Percentiles rank a stretch among this genome's conserved stretches.
These are phyloP conservation scores for Boletus rex-veris DNA, from an alignment of 768 basidiomycete species.

Conservation along the genomic window DNA sequence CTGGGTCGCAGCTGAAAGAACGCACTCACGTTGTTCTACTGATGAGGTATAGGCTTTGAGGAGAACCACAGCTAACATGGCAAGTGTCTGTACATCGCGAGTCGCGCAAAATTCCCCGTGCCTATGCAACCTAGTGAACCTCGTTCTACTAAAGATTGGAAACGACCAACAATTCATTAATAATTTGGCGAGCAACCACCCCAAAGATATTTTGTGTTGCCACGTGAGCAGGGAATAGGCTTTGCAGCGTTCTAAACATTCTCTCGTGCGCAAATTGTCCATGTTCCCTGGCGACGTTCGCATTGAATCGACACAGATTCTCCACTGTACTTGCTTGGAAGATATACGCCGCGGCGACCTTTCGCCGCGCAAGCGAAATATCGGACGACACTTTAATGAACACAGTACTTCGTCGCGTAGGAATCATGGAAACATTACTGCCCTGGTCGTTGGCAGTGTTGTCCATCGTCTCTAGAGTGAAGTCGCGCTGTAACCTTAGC, in stretches of 20 bases:
- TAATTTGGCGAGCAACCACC: conserved; percentile 34
- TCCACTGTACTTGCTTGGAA: conserved; percentile 42
- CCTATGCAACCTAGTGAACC: conserved; percentile 27
- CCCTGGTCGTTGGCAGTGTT: conserved; percentile 23
- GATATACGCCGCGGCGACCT: conserved; percentile 61
- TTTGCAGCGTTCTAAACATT: conserved; percentile 53
- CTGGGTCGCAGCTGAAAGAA: background rate
- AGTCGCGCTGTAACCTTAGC: conserved; percentile 36
- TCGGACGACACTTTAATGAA: conserved; percentile 53
- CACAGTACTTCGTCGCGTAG: conserved; percentile 53
- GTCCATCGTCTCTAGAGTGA: conserved; percentile 40
- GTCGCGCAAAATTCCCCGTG: conserved; percentile 40
- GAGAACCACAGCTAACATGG: conserved; percentile 69
- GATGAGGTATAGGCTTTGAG: conserved; percentile 41
- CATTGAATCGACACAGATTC: conserved; percentile 58
- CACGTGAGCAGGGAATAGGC: conserved; percentile 40
- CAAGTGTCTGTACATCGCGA: conserved; percentile 79
- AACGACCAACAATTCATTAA: conserved; percentile 48
- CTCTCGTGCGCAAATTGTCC: conserved; percentile 71
- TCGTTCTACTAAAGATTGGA: background rate
- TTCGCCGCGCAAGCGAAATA: conserved; percentile 45
- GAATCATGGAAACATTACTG: conserved; percentile 21
- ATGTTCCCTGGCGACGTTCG: conserved; percentile 50
- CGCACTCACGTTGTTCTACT: conserved; percentile 14
- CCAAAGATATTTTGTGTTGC: conserved; percentile 24